These are phyloP conservation scores for Saccharomycopsis amapae DNA, from an alignment of 805 yeast species.

Conservation along the genomic window DNA sequence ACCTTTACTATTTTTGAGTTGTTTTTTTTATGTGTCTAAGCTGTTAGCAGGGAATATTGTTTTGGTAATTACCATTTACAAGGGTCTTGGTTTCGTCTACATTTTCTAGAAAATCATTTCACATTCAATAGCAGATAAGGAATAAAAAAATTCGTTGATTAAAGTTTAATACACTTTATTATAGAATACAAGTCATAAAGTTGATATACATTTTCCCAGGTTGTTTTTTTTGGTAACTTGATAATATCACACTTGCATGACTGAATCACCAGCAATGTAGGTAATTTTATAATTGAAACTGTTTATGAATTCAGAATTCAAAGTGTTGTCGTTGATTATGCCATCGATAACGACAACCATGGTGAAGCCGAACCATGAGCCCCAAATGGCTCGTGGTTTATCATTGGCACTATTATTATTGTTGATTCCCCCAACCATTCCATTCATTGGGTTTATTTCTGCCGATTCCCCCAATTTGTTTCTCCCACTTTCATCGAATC, in stretches of 20 bases:
- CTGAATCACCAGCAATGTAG: conserved; percentile 49
- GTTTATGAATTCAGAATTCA: conserved; percentile 42
- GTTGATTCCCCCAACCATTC: neutral
- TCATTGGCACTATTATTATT: conserved; percentile 11
- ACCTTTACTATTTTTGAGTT: too few species aligned
- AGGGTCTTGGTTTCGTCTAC: too few species aligned
- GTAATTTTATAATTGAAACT: conserved; percentile 62
- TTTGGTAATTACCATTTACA: too few species aligned
- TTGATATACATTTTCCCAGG: too few species aligned
- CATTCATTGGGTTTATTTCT: conserved; percentile 35
- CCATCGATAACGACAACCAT: conserved; percentile 51
- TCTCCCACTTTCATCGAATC: conserved; percentile 70
- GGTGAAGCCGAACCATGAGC: conserved; percentile 65
- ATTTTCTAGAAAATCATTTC: too few species aligned
- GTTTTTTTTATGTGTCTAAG: too few species aligned
- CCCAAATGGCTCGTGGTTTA: conserved; percentile 45
- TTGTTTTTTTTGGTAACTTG: too few species aligned
- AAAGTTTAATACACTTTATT: too few species aligned
- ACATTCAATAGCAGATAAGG: too few species aligned
- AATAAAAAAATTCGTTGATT: too few species aligned
- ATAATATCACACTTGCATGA: conserved; percentile 24
- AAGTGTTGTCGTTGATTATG: conserved; percentile 28
- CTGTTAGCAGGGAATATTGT: too few species aligned
- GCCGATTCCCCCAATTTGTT: conserved; percentile 61
- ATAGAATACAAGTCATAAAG: too few species aligned